These are phyloP conservation scores for Lojkania enalia DNA, from an alignment of 2,329 filamentous ascomycete genomes.

Conservation along the genomic window DNA sequence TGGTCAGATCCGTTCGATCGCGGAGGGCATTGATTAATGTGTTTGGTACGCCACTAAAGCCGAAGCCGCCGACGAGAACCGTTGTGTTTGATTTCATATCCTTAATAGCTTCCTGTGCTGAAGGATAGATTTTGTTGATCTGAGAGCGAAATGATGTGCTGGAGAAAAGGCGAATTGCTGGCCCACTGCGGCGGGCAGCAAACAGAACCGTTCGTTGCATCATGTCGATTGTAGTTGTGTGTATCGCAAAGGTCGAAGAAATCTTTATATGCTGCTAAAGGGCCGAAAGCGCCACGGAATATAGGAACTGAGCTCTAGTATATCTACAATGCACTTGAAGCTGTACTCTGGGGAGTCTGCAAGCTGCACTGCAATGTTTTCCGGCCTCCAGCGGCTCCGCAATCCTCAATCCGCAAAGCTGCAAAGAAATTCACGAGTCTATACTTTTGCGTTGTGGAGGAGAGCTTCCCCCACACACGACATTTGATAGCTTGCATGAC, in stretches of 20 bases:
- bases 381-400: conserved; percentile 18
- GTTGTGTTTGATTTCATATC: conserved; percentile 45
- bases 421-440: conserved; percentile 12
- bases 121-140: conserved; percentile 47
- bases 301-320: too few species aligned
- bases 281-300: background rate
- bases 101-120: conserved; percentile 43
- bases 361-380: conserved; percentile 8
- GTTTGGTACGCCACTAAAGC: conserved; percentile 45
- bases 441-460: conserved; percentile 28
- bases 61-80: conserved; percentile 44
- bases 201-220: conserved; percentile 43
- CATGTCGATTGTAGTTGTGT: conserved; percentile 11
- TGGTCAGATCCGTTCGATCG: conserved; percentile 38
- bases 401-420: conserved; percentile 17
- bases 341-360: background rate
- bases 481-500: conserved; percentile 28
- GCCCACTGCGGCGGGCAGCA: conserved; percentile 35
- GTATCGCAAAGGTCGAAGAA: background rate
- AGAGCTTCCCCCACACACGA: conserved; percentile 32
- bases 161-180: conserved; percentile 41
- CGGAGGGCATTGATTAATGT: conserved; percentile 46
- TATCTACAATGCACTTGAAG: background rate
- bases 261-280: background rate
- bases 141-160: conserved; percentile 33